Evolutionary conservation across 208 protist genomes (phyloP).

Genomic region (Crithidia mellificae): DNA sequence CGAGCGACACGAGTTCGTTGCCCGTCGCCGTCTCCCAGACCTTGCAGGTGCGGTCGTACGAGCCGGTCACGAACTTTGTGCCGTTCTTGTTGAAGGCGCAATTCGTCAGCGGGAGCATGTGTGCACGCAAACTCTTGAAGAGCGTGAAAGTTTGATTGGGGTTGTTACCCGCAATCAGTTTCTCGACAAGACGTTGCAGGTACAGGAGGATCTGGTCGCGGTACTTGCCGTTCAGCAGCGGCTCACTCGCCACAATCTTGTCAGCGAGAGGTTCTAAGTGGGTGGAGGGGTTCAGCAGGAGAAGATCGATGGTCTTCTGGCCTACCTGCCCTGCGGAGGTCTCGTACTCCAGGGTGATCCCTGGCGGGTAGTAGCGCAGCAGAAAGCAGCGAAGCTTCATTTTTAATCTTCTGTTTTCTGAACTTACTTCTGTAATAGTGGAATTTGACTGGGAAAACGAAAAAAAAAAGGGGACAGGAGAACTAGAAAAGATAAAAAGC

Average conservation of each 20-base stretch:
- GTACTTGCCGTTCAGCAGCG: conserved; percentile 83
- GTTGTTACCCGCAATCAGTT: conserved; percentile 71
- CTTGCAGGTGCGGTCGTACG: conserved; percentile 96
- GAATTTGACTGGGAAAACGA: no score
- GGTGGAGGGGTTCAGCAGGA: conserved; percentile 81
- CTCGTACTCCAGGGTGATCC: conserved; percentile 93
- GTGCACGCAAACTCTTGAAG: conserved; percentile 93
- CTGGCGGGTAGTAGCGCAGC: conserved; percentile 95
- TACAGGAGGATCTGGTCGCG: conserved; percentile 80
- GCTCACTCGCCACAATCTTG: conserved; percentile 87
- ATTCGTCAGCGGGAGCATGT: conserved; percentile 97
- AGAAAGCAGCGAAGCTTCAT: conserved; percentile 94
- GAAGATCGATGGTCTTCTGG: conserved; percentile 92
- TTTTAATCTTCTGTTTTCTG: no score
- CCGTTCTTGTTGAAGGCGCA: conserved; percentile 97
- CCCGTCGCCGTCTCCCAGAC: conserved; percentile 95
- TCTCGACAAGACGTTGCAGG: conserved; percentile 89
- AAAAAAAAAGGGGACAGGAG: no score
- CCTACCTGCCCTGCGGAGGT: conserved; percentile 74
- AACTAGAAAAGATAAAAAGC: no score
- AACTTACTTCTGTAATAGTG: background rate
- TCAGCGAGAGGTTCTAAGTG: conserved; percentile 83
- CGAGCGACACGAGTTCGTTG: conserved; percentile 91
- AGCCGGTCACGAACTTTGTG: conserved; percentile 94
- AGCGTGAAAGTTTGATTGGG: conserved; percentile 90